phyloP scores from a whole-genome alignment of 2,329 filamentous ascomycete genomes.

The Exophiala sp. region DNA sequence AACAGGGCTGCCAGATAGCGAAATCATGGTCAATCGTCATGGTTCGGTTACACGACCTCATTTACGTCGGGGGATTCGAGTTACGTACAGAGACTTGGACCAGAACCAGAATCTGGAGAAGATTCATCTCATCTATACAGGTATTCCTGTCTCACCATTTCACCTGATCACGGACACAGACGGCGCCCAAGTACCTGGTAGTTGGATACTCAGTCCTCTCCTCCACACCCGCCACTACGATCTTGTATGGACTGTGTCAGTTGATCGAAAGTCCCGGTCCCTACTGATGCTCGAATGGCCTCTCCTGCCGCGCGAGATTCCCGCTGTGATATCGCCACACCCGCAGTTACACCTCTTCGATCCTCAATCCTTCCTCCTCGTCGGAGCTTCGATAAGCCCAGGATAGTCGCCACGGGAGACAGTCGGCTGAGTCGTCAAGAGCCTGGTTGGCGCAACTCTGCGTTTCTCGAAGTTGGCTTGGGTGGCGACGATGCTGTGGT shows the following conservation, averaged over 20 bases:
- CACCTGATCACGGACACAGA: conserved; percentile 1
- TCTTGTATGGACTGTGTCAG: conserved; percentile 15
- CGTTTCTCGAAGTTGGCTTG: conserved; percentile 28
- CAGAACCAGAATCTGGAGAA: too few species aligned
- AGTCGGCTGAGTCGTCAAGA: conserved; percentile 9
- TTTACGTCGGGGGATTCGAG: not conserved
- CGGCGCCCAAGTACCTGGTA: too few species aligned
- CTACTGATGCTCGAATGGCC: conserved; percentile 11
- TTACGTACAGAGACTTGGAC: too few species aligned
- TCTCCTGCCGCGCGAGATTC: not conserved
- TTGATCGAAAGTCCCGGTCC: conserved; percentile 8
- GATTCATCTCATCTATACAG: too few species aligned
- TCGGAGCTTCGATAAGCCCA: conserved; percentile 11
- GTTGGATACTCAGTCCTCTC: too few species aligned
- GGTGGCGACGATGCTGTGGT: conserved; percentile 24
- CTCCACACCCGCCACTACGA: conserved; percentile 8
- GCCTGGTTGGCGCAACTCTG: conserved; percentile 20
- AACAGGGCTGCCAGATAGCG: not conserved
- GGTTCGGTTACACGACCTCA: not conserved
- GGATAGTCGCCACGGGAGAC: conserved; percentile 3
- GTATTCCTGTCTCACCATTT: not conserved
- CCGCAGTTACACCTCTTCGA: not conserved
- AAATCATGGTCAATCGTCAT: conserved; percentile 2
- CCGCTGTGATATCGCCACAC: conserved; percentile 7
- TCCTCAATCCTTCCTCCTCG: conserved; percentile 5